phyloP scores from a whole-genome alignment of 306 rosid species.

The Adenanthera pavonina region DNA sequence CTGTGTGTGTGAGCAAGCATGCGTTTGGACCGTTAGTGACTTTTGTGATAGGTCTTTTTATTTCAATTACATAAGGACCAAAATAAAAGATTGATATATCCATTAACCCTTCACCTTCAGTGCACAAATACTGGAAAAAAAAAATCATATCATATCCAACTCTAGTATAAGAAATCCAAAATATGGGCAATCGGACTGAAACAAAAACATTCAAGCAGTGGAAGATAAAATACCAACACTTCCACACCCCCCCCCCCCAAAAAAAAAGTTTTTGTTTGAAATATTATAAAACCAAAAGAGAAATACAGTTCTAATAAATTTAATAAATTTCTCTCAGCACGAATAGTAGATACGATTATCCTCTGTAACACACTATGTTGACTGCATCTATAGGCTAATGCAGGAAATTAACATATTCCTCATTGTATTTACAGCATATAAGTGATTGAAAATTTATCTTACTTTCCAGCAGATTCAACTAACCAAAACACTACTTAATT shows the following conservation, averaged over 20 bases:
- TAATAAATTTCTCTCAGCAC: not conserved
- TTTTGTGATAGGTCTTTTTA: not conserved
- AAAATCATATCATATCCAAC: not conserved
- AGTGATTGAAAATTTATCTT: not conserved
- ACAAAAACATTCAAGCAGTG: not conserved
- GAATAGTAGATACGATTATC: not conserved
- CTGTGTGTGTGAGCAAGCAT: not conserved
- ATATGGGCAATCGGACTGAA: not conserved
- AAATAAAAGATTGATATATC: not conserved
- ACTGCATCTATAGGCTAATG: not conserved
- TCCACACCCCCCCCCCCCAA: too few relatives aligned
- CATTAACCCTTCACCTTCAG: not conserved
- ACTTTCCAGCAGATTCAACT: constrained; percentile 15
- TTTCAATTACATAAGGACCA: not conserved
- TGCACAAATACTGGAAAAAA: not conserved
- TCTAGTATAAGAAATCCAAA: not conserved
- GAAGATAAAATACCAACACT: not conserved
- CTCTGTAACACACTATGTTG: not conserved
- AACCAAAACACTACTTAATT: not conserved
- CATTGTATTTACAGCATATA: not conserved
- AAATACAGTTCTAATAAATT: not conserved
- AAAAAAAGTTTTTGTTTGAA: not conserved
- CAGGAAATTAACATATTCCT: not conserved
- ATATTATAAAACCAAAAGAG: not conserved
- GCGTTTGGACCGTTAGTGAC: not conserved